Evolutionary conservation across 129 eudicot genomes (phyloP).

Genomic region (Lonicera japonica): DNA sequence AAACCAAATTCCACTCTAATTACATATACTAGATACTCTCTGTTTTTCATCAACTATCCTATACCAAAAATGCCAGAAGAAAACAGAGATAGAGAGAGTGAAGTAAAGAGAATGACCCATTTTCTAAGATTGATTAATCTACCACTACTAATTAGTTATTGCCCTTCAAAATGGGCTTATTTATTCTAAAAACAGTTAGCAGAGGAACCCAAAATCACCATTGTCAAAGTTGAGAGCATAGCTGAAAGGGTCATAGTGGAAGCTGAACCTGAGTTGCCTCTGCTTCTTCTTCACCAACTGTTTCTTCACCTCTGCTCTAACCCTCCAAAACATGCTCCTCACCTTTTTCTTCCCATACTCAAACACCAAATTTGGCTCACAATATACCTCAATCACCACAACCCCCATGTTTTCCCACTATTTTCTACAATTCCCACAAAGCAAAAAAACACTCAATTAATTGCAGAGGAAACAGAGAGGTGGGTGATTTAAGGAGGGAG

Average conservation of each 20-base stretch:
- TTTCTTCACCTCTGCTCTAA: slow-evolving; percentile 10
- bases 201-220: slow-evolving; percentile 22
- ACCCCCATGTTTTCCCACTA: not conserved
- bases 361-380: slow-evolving; percentile 17
- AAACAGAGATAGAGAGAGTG: not conserved
- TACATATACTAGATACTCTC: not conserved
- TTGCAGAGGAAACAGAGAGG: not conserved
- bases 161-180: not conserved
- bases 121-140: not conserved
- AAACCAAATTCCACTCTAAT: not conserved
- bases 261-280: slow-evolving; percentile 10
- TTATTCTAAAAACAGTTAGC: slow-evolving; percentile 1
- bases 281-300: slow-evolving; percentile 10
- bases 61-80: not conserved
- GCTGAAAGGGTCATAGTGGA: slow-evolving; percentile 24
- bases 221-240: slow-evolving; percentile 30
- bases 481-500: not conserved
- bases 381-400: slow-evolving; percentile 15
- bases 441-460: not conserved
- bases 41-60: too few species aligned
- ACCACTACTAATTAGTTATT: not conserved
- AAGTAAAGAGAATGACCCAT: not conserved
- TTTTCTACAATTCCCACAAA: not conserved
- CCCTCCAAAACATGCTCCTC: slow-evolving; percentile 20
- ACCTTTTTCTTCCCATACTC: slow-evolving; percentile 16